Conservation (phyloP, 129 eudicot species). For the Artemisia annua region DNA sequence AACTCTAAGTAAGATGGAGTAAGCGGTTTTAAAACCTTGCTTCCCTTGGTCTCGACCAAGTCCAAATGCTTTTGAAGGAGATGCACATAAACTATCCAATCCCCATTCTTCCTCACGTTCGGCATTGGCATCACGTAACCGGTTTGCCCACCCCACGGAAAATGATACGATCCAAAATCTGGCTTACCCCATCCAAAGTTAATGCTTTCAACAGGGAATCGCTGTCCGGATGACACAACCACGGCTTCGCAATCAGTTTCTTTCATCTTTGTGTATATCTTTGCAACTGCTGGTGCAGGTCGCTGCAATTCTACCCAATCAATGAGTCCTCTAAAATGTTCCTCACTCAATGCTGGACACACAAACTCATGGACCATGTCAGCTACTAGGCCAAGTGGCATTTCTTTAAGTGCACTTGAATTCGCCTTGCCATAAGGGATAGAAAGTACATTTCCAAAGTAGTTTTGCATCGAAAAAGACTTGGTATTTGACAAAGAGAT, state of each 20-base stretch:
- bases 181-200: slow-evolving; percentile 46
- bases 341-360: too few relatives aligned
- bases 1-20: too few relatives aligned
- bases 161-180: slow-evolving; percentile 48
- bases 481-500: slow-evolving; percentile 16
- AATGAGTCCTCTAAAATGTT: too few relatives aligned
- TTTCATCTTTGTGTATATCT: slow-evolving; percentile 8
- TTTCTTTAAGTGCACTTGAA: not conserved
- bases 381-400: slow-evolving; percentile 20
- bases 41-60: slow-evolving; percentile 47
- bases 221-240: slow-evolving; percentile 60
- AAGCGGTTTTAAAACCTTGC: slow-evolving; percentile 40
- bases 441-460: slow-evolving; percentile 48
- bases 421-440: slow-evolving; percentile 26
- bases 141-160: slow-evolving; percentile 59
- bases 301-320: slow-evolving; percentile 3
- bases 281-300: slow-evolving; percentile 22
- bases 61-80: slow-evolving; percentile 43
- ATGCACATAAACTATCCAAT: slow-evolving; percentile 70
- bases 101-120: slow-evolving; percentile 44
- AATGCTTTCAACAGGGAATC: slow-evolving; percentile 43
- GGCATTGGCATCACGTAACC: slow-evolving; percentile 73
- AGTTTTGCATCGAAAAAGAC: slow-evolving; percentile 24
- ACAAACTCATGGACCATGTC: slow-evolving; percentile 19
- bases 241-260: too few relatives aligned